Evolutionary conservation across 306 rosid genomes (phyloP).

Genomic region (Gillenia trifoliata): DNA sequence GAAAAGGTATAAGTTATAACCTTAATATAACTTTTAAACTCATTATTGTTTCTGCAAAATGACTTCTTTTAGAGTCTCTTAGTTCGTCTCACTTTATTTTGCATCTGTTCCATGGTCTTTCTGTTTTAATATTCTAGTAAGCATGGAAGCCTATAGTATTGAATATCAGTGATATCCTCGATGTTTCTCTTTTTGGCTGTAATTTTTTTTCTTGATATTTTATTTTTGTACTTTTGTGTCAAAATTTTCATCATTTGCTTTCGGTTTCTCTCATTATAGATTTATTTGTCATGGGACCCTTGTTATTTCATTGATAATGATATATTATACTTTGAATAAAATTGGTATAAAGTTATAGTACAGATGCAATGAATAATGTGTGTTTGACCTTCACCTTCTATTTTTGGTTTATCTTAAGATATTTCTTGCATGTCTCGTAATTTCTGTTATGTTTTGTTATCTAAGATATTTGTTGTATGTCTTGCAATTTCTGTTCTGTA

Average conservation of each 20-base stretch:
- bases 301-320: not conserved
- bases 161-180: not conserved
- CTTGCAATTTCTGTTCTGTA: not conserved
- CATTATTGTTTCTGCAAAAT: not conserved
- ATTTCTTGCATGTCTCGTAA: too few species aligned
- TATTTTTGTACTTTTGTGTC: not conserved
- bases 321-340: not conserved
- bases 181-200: not conserved
- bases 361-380: not conserved
- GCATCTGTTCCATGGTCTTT: not conserved
- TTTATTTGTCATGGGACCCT: not conserved
- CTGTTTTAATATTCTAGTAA: not conserved
- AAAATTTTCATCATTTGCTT: not conserved
- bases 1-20: conserved; percentile 77
- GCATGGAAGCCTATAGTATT: not conserved
- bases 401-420: too few species aligned
- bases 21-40: not conserved
- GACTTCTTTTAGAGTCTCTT: not conserved
- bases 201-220: too few species aligned
- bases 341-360: not conserved
- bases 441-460: not conserved
- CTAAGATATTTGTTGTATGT: not conserved
- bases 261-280: not conserved
- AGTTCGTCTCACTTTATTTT: not conserved
- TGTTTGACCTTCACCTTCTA: not conserved